Evolutionary conservation across 1,284 basidiomycete species (phyloP), one percentile per base, ranked within the genome.

Genomic region (Puccinia brachypodii): DNA sequence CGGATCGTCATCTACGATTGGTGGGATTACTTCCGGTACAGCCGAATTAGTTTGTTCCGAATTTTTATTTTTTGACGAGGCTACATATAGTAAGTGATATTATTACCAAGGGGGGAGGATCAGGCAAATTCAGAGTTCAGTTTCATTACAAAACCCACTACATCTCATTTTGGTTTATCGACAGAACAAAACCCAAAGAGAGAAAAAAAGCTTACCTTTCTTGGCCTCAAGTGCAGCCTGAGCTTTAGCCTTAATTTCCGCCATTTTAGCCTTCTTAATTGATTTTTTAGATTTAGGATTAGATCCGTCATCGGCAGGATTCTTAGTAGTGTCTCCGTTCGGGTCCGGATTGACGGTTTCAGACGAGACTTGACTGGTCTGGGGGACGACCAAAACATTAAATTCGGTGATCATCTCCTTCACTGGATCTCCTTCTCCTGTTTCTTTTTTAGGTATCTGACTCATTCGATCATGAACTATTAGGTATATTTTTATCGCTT

Each of bases 1-100:
- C 0, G 93, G 93, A 86, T 98, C 95, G 0, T 94, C 91, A 85
- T 97, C 95, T 22, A 50, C 33, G 22, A 62, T 58, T 1, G 77
- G 77, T 58, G 68, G 66, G 13, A 80, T 58, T 9, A 80, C 77
- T 14, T 78, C 76, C 8, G 76, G 28, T 28, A 47, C n/a, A 36
- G 42, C 42, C 33, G 76, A 50, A 42, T 19, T 78, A 16, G 33
- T 22, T 16, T 47, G 62, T 9, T 80, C 77, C 19, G 42, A n/a
- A 40, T 44, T 68, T 72, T 80, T 80, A 22, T 53, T 62, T 16
- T 71, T 80, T 22, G 77, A 71, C 38, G 40, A 58, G 28, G 77
- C 77, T 80, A 44, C 44, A 47, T 38, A 66, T 47, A 31, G 6
- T 40, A 44, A 9, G 19, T 38, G 9, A 66, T n/a, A n/a, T n/a